Percentiles rank a stretch among this genome's conserved stretches.
phyloP scores from a whole-genome alignment of 1,139 yeast genomes.

The Candida glucosophila region DNA sequence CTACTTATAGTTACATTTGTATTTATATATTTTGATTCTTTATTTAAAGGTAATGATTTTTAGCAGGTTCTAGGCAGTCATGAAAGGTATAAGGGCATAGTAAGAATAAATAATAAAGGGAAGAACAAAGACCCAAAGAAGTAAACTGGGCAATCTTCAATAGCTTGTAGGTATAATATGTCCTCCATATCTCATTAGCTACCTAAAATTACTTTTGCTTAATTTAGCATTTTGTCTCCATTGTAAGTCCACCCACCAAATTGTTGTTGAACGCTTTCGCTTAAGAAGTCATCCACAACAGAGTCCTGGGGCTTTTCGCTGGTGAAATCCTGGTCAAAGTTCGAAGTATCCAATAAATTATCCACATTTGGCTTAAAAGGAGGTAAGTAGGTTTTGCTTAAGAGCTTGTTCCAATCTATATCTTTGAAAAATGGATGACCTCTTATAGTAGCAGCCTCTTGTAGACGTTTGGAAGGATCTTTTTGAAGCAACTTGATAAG shows the following conservation, averaged over 20 bases:
- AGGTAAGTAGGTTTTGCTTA: conserved; percentile 85
- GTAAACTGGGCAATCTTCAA: too few species aligned
- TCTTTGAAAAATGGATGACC: conserved; percentile 81
- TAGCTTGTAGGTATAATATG: too few species aligned
- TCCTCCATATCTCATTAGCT: too few species aligned
- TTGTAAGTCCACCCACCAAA: conserved; percentile 99
- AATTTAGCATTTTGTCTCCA: conserved; percentile 37
- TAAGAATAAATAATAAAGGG: too few species aligned
- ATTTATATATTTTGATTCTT: too few species aligned
- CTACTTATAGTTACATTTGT: too few species aligned
- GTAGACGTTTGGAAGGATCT: conserved; percentile 73
- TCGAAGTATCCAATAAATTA: conserved; percentile 80
- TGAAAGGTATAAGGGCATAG: too few species aligned
- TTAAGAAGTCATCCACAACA: conserved; percentile 84
- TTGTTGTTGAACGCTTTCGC: conserved; percentile 89
- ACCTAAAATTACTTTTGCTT: conserved; percentile 1
- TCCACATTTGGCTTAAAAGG: conserved; percentile 93
- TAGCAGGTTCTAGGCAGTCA: too few species aligned
- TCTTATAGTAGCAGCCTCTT: conserved; percentile 82
- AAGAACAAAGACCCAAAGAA: too few species aligned
- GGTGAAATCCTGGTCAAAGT: conserved; percentile 90
- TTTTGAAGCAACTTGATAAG: conserved; percentile 70
- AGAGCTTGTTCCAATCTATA: conserved; percentile 82
- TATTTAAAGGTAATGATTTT: too few species aligned
- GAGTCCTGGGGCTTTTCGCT: conserved; percentile 91